Percentiles rank a stretch among this genome's conserved stretches.
Conservation (phyloP, 768 basidiomycete genomes). For the Naganishia vaughanmartiniae region DNA sequence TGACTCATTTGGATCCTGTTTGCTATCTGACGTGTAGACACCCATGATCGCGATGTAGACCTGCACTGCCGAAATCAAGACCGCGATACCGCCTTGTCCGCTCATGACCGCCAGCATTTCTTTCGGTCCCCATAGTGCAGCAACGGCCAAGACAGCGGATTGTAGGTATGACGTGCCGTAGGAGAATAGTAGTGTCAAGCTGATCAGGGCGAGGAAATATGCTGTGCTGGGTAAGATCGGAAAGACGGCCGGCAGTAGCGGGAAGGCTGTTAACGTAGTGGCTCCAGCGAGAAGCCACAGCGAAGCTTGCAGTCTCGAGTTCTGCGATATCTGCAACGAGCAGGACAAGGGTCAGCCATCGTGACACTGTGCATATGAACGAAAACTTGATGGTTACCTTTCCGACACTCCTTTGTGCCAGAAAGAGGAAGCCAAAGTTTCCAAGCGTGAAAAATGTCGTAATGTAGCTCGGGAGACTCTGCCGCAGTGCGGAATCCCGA, state of each 20-base stretch:
- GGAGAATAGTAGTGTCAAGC: conserved; percentile 63
- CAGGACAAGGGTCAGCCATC: conserved; percentile 42
- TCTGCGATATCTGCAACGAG: conserved; percentile 54
- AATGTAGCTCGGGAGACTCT: conserved; percentile 67
- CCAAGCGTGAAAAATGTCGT: conserved; percentile 63
- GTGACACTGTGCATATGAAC: neutral
- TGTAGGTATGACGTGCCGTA: conserved; percentile 71
- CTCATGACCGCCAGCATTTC: conserved; percentile 72
- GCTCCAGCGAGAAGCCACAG: conserved; percentile 56
- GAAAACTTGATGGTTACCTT: conserved; percentile 25
- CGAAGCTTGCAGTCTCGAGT: conserved; percentile 36
- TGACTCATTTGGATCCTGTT: conserved; percentile 30
- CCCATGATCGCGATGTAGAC: conserved; percentile 57
- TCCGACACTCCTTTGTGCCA: conserved; percentile 58
- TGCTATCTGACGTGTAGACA: conserved; percentile 18
- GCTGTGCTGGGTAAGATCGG: conserved; percentile 65
- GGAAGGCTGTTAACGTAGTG: conserved; percentile 59
- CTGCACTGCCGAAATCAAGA: conserved; percentile 74
- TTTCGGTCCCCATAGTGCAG: conserved; percentile 71
- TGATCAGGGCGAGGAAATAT: conserved; percentile 67
- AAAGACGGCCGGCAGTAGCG: conserved; percentile 59
- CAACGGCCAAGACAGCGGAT: conserved; percentile 73
- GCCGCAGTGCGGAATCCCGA: conserved; percentile 58
- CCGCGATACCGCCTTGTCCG: conserved; percentile 80
- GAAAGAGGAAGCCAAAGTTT: conserved; percentile 68